Conservation (phyloP, 176 grass and related monocot species). For the Phoenix roebelenii region DNA sequence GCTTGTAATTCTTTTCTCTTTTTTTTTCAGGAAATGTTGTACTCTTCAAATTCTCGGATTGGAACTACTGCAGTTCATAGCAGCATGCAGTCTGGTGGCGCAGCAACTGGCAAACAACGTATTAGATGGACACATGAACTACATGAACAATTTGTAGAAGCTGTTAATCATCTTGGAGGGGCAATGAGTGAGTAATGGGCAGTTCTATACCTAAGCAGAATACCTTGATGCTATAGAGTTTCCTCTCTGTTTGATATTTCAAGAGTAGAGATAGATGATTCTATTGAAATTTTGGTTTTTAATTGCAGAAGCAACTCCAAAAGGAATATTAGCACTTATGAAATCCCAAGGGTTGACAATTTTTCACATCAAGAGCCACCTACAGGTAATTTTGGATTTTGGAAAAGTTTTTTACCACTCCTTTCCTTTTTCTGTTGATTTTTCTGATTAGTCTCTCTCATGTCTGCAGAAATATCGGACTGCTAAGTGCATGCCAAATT, state of each 20-base stretch:
- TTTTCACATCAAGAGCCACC: slow-evolving; percentile 11
- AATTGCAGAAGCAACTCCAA: slow-evolving; percentile 18
- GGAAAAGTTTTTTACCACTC: not conserved
- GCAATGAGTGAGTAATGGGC: not conserved
- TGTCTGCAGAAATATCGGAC: slow-evolving; percentile 10
- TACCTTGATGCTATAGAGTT: no score
- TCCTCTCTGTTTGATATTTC: no score
- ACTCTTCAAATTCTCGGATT: no score
- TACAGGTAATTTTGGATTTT: not conserved
- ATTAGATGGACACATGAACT: slow-evolving; percentile 16
- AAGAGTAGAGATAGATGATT: not conserved
- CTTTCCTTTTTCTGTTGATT: not conserved
- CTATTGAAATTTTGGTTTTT: not conserved
- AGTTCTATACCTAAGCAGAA: no score
- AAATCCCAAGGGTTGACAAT: slow-evolving; percentile 7
- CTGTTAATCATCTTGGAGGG: slow-evolving; percentile 9
- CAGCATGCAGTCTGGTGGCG: not conserved
- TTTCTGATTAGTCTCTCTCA: not conserved
- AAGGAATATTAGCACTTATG: slow-evolving; percentile 12
- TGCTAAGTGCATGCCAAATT: not conserved
- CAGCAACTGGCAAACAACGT: not conserved
- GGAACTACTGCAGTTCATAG: no score
- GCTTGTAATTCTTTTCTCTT: no score
- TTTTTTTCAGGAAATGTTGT: no score
- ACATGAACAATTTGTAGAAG: slow-evolving; percentile 10